Evolutionary conservation across 768 basidiomycete species (phyloP).

Genomic region (Piloderma croceum): DNA sequence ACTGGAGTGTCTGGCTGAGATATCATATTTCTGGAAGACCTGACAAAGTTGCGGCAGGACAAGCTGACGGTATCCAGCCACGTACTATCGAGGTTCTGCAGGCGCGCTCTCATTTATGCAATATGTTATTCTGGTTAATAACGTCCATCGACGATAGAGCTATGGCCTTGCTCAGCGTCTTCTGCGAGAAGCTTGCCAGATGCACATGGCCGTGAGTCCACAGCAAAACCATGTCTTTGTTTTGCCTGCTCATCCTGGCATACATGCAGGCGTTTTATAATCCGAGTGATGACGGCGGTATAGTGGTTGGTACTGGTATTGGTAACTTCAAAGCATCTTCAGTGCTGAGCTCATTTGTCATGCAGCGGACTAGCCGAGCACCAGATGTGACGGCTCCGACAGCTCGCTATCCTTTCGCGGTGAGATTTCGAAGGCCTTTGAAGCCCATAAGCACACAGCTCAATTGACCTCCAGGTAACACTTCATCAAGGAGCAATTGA

Average conservation of each 20-base stretch:
- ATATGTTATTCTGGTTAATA: background rate
- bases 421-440: constrained; percentile 14
- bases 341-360: background rate
- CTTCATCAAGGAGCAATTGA: constrained; percentile 41
- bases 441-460: background rate
- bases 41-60: constrained; percentile 36
- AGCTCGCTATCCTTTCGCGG: constrained; percentile 71
- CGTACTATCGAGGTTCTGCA: constrained; percentile 51
- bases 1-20: background rate
- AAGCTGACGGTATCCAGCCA: constrained; percentile 52
- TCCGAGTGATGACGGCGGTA: constrained; percentile 52
- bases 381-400: constrained; percentile 56
- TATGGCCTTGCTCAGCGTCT: constrained; percentile 70
- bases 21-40: constrained; percentile 22
- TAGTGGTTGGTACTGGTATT: constrained; percentile 40
- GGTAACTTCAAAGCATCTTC: no score
- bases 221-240: background rate
- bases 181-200: constrained; percentile 57
- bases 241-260: background rate
- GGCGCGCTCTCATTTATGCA: constrained; percentile 18
- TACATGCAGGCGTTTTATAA: constrained; percentile 65
- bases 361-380: constrained; percentile 55
- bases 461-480: constrained; percentile 21
- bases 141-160: constrained; percentile 39
- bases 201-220: constrained; percentile 65